Evolutionary conservation across 305 asterid species (phyloP).

Genomic region (Ruellia speciosa): DNA sequence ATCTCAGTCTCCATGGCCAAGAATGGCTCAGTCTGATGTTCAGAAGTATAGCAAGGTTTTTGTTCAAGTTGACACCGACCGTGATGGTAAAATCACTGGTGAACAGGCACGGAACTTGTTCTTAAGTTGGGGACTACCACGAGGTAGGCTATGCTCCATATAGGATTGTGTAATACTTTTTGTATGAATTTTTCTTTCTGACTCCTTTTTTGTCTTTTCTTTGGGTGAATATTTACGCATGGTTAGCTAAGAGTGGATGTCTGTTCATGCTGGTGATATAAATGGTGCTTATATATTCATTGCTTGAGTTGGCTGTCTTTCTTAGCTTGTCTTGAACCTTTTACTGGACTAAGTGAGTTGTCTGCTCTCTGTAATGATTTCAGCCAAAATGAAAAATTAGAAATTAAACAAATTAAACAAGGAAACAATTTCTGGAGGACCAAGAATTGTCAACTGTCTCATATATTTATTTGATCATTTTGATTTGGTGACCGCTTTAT

Average conservation of each 20-base stretch:
- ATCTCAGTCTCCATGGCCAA: conserved; percentile 81
- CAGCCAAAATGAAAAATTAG: background rate
- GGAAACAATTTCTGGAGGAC: no score
- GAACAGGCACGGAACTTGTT: conserved; percentile 91
- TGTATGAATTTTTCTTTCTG: background rate
- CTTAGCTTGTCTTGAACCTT: background rate
- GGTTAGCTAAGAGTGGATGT: no score
- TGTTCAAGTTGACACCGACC: conserved; percentile 82
- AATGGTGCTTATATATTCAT: no score
- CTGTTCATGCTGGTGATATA: no score
- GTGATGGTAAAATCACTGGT: conserved; percentile 89
- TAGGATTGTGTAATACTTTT: conserved; percentile 1
- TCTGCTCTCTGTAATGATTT: background rate
- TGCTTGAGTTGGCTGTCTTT: no score
- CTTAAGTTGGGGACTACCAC: conserved; percentile 91
- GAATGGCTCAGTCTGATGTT: conserved; percentile 62
- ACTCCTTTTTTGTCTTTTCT: conserved; percentile 3
- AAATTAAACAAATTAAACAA: no score
- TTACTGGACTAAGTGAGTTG: background rate
- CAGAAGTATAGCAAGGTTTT: conserved; percentile 79
- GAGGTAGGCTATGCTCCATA: conserved; percentile 44
- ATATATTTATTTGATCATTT: no score
- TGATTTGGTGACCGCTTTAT: no score
- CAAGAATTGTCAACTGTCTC: no score
- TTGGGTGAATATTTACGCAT: background rate